Conservation (phyloP, 139 green algal species). For the Coelastrella sp. region DNA sequence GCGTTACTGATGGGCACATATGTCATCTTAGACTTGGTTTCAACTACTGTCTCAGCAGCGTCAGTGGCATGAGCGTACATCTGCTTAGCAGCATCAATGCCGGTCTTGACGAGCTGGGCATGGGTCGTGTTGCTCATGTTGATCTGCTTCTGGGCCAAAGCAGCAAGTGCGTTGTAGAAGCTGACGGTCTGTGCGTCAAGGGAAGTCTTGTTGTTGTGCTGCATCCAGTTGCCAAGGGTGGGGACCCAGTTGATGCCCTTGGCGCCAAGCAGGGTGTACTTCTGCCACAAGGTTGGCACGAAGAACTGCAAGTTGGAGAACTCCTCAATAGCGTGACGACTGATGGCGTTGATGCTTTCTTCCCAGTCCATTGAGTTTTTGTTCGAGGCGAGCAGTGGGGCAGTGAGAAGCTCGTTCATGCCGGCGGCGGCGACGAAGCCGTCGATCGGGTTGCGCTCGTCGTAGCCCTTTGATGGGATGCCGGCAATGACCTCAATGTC, state of each 20-base stretch:
- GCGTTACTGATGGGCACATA: neutral
- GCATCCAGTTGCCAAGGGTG: slow-evolving; percentile 26
- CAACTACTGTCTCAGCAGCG: neutral
- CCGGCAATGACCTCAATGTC: slow-evolving; percentile 33
- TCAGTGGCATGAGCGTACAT: neutral
- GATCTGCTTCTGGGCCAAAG: slow-evolving; percentile 10
- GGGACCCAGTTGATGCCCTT: slow-evolving; percentile 44
- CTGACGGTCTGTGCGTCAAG: slow-evolving; percentile 5
- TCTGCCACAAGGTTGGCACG: slow-evolving; percentile 18
- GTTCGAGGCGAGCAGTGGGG: neutral
- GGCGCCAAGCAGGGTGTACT: slow-evolving; percentile 5
- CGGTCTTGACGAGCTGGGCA: neutral
- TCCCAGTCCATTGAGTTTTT: neutral
- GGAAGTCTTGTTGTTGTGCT: neutral
- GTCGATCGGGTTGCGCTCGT: slow-evolving; percentile 19
- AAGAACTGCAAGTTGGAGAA: slow-evolving; percentile 49
- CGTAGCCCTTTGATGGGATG: slow-evolving; percentile 31
- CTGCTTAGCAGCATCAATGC: neutral
- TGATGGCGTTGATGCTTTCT: slow-evolving; percentile 37
- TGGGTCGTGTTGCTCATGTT: slow-evolving; percentile 22
- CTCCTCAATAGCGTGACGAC: slow-evolving; percentile 48
- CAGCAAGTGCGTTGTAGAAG: slow-evolving; percentile 40
- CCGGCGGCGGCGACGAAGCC: slow-evolving; percentile 2
- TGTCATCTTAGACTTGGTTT: slow-evolving; percentile 22
- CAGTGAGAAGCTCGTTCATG: slow-evolving; percentile 39